Evolutionary conservation across 306 rosid species (phyloP).

Genomic region (Dalbergia oliveri): DNA sequence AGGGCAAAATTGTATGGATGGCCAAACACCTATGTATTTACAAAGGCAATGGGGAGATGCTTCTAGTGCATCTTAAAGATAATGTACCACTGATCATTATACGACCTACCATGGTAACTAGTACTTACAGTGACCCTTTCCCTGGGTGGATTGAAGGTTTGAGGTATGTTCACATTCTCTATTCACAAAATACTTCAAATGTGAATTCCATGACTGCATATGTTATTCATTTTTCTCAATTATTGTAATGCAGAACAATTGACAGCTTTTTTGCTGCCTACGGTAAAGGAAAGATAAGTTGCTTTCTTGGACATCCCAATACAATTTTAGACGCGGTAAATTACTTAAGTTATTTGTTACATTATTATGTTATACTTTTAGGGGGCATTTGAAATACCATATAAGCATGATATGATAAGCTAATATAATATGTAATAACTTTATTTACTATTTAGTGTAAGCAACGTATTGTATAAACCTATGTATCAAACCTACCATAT

Average conservation of each 20-base stretch:
- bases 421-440: no score
- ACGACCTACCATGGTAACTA: conserved; percentile 32
- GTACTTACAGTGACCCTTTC: conserved; percentile 22
- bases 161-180: conserved; percentile 9
- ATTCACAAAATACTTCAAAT: no score
- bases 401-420: no score
- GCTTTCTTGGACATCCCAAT: conserved; percentile 47
- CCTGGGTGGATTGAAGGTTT: conserved; percentile 43
- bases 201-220: no score
- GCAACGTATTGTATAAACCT: no score
- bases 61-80: conserved; percentile 16
- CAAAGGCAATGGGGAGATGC: conserved; percentile 64
- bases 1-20: no score
- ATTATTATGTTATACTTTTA: no score
- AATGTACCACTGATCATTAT: conserved; percentile 40
- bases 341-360: neutral
- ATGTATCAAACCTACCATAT: no score
- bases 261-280: conserved; percentile 46
- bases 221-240: no score
- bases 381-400: no score
- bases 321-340: conserved; percentile 52
- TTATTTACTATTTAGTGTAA: no score
- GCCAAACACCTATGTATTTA: conserved; percentile 13
- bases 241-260: conserved; percentile 49
- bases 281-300: conserved; percentile 55